phyloP scores from a whole-genome alignment of 2,329 filamentous ascomycete genomes.

The Phyllosticta citribraziliensis region DNA sequence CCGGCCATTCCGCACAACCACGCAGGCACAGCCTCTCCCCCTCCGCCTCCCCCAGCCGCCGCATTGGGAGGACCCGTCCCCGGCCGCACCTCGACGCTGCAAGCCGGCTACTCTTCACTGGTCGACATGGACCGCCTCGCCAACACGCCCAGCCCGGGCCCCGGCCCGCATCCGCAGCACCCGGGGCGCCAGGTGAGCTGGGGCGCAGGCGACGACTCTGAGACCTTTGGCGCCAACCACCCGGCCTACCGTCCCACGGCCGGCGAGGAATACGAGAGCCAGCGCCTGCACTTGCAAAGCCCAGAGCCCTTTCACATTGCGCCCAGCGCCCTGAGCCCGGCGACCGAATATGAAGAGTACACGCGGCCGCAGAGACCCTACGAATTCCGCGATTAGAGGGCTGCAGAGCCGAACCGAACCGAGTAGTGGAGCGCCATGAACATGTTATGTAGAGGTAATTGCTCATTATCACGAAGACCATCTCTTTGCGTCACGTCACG shows the following conservation, averaged over 20 bases:
- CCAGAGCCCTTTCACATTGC: constrained; percentile 2
- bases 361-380: background rate
- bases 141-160: constrained; percentile 8
- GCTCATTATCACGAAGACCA: background rate
- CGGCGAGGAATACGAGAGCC: background rate
- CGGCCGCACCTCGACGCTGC: background rate
- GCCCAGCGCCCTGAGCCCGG: constrained; percentile 3
- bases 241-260: constrained; percentile 1
- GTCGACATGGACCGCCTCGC: background rate
- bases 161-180: constrained; percentile 29
- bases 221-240: background rate
- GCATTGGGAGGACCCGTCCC: background rate
- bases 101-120: constrained; percentile 3
- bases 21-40: background rate
- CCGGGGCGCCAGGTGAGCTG: constrained; percentile 23
- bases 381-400: background rate
- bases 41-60: background rate
- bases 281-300: background rate
- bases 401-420: background rate
- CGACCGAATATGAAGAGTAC: constrained; percentile 6
- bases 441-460: background rate
- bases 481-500: background rate
- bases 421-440: background rate
- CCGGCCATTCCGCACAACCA: constrained; percentile 1
- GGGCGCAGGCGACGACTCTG: constrained; percentile 18